Base-by-base conservation (phyloP, 2,329 filamentous ascomycete species). In the Pseudocercospora macadamiae region DNA sequence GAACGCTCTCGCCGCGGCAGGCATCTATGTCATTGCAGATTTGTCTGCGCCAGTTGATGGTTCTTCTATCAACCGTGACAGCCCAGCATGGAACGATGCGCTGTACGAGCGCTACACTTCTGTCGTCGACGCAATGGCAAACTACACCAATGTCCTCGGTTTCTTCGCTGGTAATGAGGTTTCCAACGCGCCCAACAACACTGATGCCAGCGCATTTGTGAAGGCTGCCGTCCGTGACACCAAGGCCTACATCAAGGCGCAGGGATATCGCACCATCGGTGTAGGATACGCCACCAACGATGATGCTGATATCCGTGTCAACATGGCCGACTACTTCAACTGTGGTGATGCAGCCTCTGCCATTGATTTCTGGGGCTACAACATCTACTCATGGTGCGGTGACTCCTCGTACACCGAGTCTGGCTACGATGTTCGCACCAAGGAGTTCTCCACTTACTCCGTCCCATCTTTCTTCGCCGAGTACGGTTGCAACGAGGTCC, bases 81-180 rank as follows among this genome's bases (percentile, higher is more conserved):
- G 83, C 66, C 89, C 93, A 16, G 71, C 81, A 62, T 99, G 95
- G 95, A 87, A 91, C 74, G 83, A 87, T 54, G 83, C 84, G 10
- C 83, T 97, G 49, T 96, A 87, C 79, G 74, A 82, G 32, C 90
- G 91, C 64, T 99, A 97, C 83, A 90, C 87, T 58, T 78, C 79
- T 28, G 95, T 99, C 61, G 80, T 99, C 60, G 93, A 97, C 73
- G 82, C 85, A 63, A 81, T 99, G 70, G 82, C 84, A 68, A 82
- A 90, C 74, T 97, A 96, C 83, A 83, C 85, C 77, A 99, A 99
- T 79, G 88, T 91, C 52, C 87, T 99, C 64, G 95, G 95, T 70
- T 99, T 97, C 88, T 97, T 99, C 76, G 93, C 93, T 68, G 95
- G 95, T 74, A 99, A 99, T 79, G 95, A 99, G 80, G 95, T 99